Evolutionary conservation across 108 stramenopile genomes (phyloP).

Genomic region (Pinguiococcus pyrenoidosus): DNA sequence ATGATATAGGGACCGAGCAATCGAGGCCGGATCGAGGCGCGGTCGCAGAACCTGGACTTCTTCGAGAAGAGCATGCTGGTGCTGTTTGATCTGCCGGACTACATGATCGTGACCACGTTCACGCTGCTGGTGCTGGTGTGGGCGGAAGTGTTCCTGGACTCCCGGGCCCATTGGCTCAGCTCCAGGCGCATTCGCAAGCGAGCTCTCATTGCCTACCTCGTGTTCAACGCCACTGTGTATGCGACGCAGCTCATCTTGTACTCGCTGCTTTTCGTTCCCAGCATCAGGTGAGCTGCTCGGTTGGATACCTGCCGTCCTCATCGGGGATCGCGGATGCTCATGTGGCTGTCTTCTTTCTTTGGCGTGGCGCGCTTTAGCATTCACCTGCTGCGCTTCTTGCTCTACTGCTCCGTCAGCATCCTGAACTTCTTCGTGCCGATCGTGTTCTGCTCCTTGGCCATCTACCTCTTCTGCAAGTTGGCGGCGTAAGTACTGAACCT

Average conservation of each 20-base stretch:
- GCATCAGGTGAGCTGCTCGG: no score
- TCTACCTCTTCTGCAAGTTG: constrained; percentile 56
- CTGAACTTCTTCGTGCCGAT: constrained; percentile 59
- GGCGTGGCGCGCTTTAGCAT: no score
- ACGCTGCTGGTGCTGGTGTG: constrained; percentile 63
- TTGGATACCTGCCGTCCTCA: no score
- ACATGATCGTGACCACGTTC: constrained; percentile 61
- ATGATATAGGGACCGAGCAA: no score
- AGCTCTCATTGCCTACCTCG: constrained; percentile 52
- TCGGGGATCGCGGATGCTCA: no score
- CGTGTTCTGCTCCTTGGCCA: constrained; percentile 46
- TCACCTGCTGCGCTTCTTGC: constrained; percentile 23
- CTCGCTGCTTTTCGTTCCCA: constrained; percentile 52
- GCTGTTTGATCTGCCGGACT: constrained; percentile 70
- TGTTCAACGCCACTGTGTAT: constrained; percentile 66
- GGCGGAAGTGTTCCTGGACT: constrained; percentile 64
- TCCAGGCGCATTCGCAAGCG: constrained; percentile 25
- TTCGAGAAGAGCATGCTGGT: constrained; percentile 69
- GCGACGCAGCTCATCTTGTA: constrained; percentile 58
- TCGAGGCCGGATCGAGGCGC: no score
- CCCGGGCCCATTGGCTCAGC: constrained; percentile 53
- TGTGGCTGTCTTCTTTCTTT: no score
- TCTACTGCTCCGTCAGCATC: constrained; percentile 55
- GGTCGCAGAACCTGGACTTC: constrained; percentile 62
- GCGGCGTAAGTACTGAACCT: no score